Evolutionary conservation across 2,329 filamentous ascomycete species (phyloP), one percentile per base, ranked within the genome.

Genomic region (Fusarium sterilihyphosum): DNA sequence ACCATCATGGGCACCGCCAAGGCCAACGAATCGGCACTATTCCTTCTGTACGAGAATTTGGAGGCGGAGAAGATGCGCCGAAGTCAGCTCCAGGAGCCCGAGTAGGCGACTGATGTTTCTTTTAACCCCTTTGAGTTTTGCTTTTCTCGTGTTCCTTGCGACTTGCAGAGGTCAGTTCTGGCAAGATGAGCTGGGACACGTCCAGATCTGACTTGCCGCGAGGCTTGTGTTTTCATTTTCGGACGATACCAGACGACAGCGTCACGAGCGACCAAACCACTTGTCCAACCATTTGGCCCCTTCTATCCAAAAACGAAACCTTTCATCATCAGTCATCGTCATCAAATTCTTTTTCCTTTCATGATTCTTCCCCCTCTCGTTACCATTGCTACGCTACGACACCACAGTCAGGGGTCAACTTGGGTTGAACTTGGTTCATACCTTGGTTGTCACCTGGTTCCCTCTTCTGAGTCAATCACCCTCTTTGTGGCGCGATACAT

Each of bases 21-120:
- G 85, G 94, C 95, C 74, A 99, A 99, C 80, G 96, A 99, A 85
- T 96, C 95, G 78, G 96, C 96, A 9, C 88, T 99, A 35, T 98
- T 98, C 84, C 91, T 99, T 61, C 88, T 99, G 73, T 99, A 99
- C 83, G 96, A 99, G 88, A 99, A 99, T 85, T 91, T 99, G 59
- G 96, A 99, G 86, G 96, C 95, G 22, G 96, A 99, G 88, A 99
- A 99, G 90, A 97, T 97, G 92, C 94, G 96, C 80, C 94, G 96
- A 82, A 97, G 94, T 88, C 93, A 97, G 85, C 90, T 91, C 63
- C 87, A 88, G 78, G 81, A 86, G 59, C 76, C 84, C 57, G 89
- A 90, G 82, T 90, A 90, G 77, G 73, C 44, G 53, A 38, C 22
- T 40, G 58, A 52, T 56, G 40, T 40, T 31, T 62, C 24, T 40